A percentile compares a stretch with the other conserved stretches of the same genome.
phyloP scores from a whole-genome alignment of 495 filamentous ascomycete species.

The Penicillium manginii region DNA sequence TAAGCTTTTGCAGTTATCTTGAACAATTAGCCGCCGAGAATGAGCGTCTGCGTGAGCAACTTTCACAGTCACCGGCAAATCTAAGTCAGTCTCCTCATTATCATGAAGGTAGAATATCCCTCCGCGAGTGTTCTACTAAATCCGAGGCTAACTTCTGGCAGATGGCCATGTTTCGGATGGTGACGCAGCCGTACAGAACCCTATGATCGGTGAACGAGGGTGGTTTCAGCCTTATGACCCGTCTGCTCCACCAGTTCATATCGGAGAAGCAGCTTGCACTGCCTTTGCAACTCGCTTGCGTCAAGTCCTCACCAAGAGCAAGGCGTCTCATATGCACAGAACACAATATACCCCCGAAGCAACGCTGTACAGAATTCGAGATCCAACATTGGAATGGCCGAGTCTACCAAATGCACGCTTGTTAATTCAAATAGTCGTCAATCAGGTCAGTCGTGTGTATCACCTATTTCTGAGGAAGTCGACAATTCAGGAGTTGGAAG shows the following conservation, averaged over 20 bases:
- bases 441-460: slow-evolving; percentile 33
- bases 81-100: neutral
- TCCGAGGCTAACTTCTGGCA: neutral
- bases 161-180: slow-evolving; percentile 13
- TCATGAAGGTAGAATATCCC: neutral
- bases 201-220: slow-evolving; percentile 35
- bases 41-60: slow-evolving; percentile 23
- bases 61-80: slow-evolving; percentile 17
- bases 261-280: slow-evolving; percentile 40
- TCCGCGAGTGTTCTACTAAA: neutral
- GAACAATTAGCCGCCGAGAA: slow-evolving; percentile 32
- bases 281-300: slow-evolving; percentile 40
- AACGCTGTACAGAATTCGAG: slow-evolving; percentile 20
- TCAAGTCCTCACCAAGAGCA: slow-evolving; percentile 29
- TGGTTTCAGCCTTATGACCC: slow-evolving; percentile 40
- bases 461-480: slow-evolving; percentile 33
- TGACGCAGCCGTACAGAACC: slow-evolving; percentile 30
- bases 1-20: slow-evolving; percentile 26
- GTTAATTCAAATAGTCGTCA: slow-evolving; percentile 30
- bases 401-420: slow-evolving; percentile 28
- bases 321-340: slow-evolving; percentile 30
- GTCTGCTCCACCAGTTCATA: slow-evolving; percentile 34
- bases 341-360: slow-evolving; percentile 33
- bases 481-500: slow-evolving; percentile 30
- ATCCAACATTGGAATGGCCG: slow-evolving; percentile 29